Conservation (phyloP, 1,284 basidiomycete species). For the Heliocybe sulcata region DNA sequence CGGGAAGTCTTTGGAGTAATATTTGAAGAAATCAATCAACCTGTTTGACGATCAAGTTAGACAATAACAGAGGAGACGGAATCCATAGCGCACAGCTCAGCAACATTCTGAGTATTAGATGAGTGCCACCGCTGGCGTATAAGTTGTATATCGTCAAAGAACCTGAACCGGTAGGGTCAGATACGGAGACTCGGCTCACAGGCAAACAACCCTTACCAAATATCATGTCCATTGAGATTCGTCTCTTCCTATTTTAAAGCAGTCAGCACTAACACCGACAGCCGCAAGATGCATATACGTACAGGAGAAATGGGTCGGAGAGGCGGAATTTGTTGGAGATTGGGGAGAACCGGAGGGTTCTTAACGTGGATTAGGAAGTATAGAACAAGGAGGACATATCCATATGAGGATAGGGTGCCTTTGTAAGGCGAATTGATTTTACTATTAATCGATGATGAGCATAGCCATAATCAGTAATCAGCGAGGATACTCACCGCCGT, state of each 20-base stretch:
- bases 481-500: conserved; percentile 50
- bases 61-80: not conserved
- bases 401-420: conserved; percentile 95
- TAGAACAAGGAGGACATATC: conserved; percentile 95
- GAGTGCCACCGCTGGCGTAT: conserved; percentile 90
- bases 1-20: conserved; percentile 89
- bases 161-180: conserved; percentile 38
- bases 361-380: conserved; percentile 98
- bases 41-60: conserved; percentile 28
- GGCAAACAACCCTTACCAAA: conserved; percentile 45
- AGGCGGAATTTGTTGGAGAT: conserved; percentile 85
- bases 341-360: conserved; percentile 88
- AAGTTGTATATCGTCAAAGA: conserved; percentile 95
- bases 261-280: conserved; percentile 10
- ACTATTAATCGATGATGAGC: conserved; percentile 28
- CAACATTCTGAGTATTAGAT: conserved; percentile 89
- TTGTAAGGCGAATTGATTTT: conserved; percentile 99
- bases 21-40: conserved; percentile 96
- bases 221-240: conserved; percentile 78
- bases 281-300: conserved; percentile 9
- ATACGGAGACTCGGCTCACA: conserved; percentile 6
- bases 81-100: conserved; percentile 68
- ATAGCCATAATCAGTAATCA: not conserved
- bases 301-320: conserved; percentile 74
- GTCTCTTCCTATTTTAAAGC: conserved; percentile 64